Percentiles rank a stretch among this genome's conserved stretches.
These are phyloP conservation scores for Macrophomina pseudophaseolina DNA, from an alignment of 2,329 filamentous ascomycete genomes.

Conservation along the genomic window DNA sequence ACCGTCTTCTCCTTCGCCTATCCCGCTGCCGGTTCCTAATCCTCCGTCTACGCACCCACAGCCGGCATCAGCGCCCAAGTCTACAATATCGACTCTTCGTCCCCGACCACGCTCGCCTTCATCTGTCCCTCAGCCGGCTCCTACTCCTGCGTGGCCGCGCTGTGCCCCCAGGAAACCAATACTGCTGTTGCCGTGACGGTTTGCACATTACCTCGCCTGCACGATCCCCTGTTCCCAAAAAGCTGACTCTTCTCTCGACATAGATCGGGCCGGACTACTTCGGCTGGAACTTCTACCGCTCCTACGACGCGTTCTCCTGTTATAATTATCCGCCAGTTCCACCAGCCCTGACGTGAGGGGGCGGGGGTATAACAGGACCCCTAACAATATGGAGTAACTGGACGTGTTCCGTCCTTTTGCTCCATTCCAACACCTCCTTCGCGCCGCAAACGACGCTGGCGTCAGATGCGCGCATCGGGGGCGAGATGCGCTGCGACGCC, in stretches of 20 bases:
- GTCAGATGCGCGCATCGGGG: background rate
- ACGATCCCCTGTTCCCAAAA: too few relatives aligned
- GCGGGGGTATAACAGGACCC: too few relatives aligned
- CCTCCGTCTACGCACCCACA: background rate
- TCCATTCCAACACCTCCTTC: too few relatives aligned
- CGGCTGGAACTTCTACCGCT: background rate
- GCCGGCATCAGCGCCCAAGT: background rate
- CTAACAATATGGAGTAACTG: too few relatives aligned
- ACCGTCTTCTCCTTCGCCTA: conserved; percentile 1
- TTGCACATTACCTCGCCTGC: too few relatives aligned
- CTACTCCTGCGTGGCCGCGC: background rate
- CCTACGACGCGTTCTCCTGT: background rate
- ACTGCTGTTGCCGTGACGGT: background rate
- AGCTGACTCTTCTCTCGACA: too few relatives aligned
- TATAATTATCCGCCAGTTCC: too few relatives aligned
- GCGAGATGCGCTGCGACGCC: background rate
- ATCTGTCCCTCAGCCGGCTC: background rate
- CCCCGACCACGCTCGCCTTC: background rate
- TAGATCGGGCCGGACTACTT: background rate
- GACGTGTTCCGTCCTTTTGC: too few relatives aligned
- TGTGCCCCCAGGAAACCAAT: background rate
- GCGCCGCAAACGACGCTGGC: conserved; percentile 3
- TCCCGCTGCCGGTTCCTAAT: too few relatives aligned
- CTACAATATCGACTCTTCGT: background rate
- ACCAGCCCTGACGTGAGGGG: too few relatives aligned